Base-by-base conservation (phyloP, 768 basidiomycete genomes). In the Daedaleopsis sinensis region DNA sequence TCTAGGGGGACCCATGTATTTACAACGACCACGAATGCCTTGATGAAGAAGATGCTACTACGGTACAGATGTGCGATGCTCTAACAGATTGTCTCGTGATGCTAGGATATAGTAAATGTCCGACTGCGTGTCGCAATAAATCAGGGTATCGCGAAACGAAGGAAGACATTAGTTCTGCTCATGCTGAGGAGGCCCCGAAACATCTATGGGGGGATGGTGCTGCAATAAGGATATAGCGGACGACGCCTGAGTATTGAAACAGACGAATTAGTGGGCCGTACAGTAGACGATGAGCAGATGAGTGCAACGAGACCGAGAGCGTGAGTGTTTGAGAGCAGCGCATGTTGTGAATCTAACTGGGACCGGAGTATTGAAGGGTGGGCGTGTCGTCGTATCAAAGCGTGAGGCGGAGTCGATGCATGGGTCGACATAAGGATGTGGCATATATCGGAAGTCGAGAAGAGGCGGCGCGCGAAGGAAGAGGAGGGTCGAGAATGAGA, bases 1-100 rank as follows among this genome's bases (percentile, higher is more conserved):
- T 53, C n/a, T n/a, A 53, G 37, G 44, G 24, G 46, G 55, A 51
- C 49, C 48, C 49, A 58, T 63, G 42, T 52, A 58, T 59, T 55
- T 63, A 63, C 62, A 63, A 63, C 58, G 62, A 63, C 62, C 39
- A 44, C 46, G 52, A 18, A 27, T 59, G 62, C 58, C 64, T 66
- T 60, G 65, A 69, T 63, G 68, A 54, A 59, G 58, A 67, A 58
- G 49, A 65, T 67, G 65, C 65, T 67, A 65, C 64, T 72, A 72
- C 69, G 68, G 65, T 73, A 71, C 69, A 73, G 75, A 74, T 81
- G 76, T 85, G 83, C 84, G 84, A 85, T 86, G 86, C 85, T 87
- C 85, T 86, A 84, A 77, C 76, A 81, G 78, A 83, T 78, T 84
- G 83, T 84, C 84, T 85, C 84, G 85, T 85, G 71, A 80, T 82